phyloP scores from a whole-genome alignment of 78 protist genomes.

The Acrasis kona region DNA sequence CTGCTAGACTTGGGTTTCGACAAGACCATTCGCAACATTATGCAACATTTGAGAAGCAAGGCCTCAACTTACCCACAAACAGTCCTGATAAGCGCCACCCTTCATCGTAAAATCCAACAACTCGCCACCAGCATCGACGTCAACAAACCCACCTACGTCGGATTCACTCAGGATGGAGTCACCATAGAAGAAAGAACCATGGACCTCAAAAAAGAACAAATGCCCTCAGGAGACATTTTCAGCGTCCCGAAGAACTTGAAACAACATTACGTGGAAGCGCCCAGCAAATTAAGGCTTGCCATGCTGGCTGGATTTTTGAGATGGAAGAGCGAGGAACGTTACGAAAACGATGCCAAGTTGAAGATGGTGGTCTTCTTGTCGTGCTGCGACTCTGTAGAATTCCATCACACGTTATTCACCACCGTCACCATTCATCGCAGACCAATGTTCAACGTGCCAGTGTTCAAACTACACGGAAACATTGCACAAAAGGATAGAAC shows the following conservation, averaged over 20 bases:
- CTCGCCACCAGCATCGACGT: slow-evolving; percentile 4
- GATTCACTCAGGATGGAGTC: background rate
- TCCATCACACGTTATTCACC: slow-evolving; percentile 6
- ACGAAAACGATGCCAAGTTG: background rate
- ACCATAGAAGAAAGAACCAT: background rate
- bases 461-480: slow-evolving; percentile 70
- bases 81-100: slow-evolving; percentile 20
- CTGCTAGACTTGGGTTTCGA: slow-evolving; percentile 76
- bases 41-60: background rate
- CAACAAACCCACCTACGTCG: background rate
- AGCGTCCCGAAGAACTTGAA: background rate
- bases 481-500: slow-evolving; percentile 64
- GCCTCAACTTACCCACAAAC: background rate
- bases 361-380: slow-evolving; percentile 13
- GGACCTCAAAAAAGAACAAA: background rate
- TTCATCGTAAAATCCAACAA: background rate
- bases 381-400: slow-evolving; percentile 19
- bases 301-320: background rate
- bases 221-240: background rate
- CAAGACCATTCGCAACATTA: slow-evolving; percentile 18
- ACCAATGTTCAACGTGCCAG: background rate
- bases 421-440: background rate
- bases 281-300: background rate
- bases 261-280: slow-evolving; percentile 13
- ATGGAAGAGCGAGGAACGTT: background rate